Base-by-base conservation (phyloP, 2,329 filamentous ascomycete genomes). In the Trichoderma sp. region DNA sequence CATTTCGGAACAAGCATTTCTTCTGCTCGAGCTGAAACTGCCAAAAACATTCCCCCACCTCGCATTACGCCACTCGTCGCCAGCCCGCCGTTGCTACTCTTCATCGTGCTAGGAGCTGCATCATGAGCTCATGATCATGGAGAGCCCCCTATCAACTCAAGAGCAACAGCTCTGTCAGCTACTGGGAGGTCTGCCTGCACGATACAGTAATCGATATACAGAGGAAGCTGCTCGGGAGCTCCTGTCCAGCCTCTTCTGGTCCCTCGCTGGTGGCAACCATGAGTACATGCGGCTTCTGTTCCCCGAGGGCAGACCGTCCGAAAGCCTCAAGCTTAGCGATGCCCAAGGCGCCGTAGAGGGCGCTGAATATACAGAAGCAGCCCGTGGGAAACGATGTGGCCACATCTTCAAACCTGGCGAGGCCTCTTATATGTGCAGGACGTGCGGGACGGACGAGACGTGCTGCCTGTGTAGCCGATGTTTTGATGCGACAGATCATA, bases 351-450 rank as follows among this genome's bases (percentile, higher is more conserved):
- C 93, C n/a, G 86, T 93, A 69, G 94, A 97, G 76, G 95, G 96
- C 13, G 93, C 95, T 37, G 96, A 99, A 79, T 99, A 98, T 78
- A 96, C 93, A 24, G 91, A 95, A 73, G 91, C 92, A 7, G 96
- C 96, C 16, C 89, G 93, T 73, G 96, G 96, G 67, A 96, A 96
- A 80, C 90, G 94, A 58, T 99, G 96, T 78, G 96, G 96, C 4
- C 96, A 99, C 82, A 98, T 99, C 71, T 97, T 99, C 85, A 95
- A 95, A 81, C 86, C 88, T 16, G 96, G 95, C 61, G 96, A 99
- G 83, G 94, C 94, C 68, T 95, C 93, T 69, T 99, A 98, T 79
- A 87, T 91, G 75, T 99, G 96, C 84, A 91, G 94, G 75, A 98
- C 95, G 11, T 99, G 96, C 80, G 93, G 93, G 59, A 89, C 91